A percentile compares a stretch with the other conserved stretches of the same genome.
Evolutionary conservation across 2,329 filamentous ascomycete genomes (phyloP).

Genomic region (Trichoderma semiorbis): DNA sequence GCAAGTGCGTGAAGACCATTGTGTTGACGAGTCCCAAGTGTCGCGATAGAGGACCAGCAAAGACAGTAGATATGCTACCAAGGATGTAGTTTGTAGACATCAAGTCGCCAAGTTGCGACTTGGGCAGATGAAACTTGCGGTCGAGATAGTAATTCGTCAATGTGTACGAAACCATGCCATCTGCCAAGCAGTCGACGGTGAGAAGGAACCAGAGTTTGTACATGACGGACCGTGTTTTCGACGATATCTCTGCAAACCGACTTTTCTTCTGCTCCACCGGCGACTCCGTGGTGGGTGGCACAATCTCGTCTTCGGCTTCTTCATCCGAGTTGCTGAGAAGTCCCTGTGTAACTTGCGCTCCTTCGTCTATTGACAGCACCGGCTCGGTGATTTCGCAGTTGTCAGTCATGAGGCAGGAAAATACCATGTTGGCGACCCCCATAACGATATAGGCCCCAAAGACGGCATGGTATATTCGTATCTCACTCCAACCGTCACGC

Average conservation of each 20-base stretch:
- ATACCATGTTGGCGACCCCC: conserved; percentile 48
- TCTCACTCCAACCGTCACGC: conserved; percentile 45
- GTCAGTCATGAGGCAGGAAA: conserved; percentile 45
- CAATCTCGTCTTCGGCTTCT: conserved; percentile 19
- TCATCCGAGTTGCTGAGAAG: conserved; percentile 26
- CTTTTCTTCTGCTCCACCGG: neutral
- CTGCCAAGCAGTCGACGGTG: conserved; percentile 60
- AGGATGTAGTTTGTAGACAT: conserved; percentile 53
- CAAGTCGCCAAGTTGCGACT: conserved; percentile 59
- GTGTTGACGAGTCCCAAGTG: conserved; percentile 61
- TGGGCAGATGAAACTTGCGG: conserved; percentile 50
- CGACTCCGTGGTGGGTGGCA: neutral
- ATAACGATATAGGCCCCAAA: conserved; percentile 58
- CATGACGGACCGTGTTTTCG: conserved; percentile 55
- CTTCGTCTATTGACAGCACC: neutral
- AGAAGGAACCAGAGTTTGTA: conserved; percentile 64
- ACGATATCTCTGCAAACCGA: conserved; percentile 54
- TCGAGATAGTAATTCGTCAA: conserved; percentile 59
- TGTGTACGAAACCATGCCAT: conserved; percentile 60
- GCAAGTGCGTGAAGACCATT: conserved; percentile 61
- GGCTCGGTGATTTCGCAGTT: conserved; percentile 45
- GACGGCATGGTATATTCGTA: conserved; percentile 53
- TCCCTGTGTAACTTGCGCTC: conserved; percentile 19
- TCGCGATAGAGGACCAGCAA: conserved; percentile 55
- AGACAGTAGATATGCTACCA: conserved; percentile 50